A percentile compares a stretch with the other conserved stretches of the same genome.
phyloP scores from a whole-genome alignment of 2,329 filamentous ascomycete species.

The Ceratocystis lukuohia region DNA sequence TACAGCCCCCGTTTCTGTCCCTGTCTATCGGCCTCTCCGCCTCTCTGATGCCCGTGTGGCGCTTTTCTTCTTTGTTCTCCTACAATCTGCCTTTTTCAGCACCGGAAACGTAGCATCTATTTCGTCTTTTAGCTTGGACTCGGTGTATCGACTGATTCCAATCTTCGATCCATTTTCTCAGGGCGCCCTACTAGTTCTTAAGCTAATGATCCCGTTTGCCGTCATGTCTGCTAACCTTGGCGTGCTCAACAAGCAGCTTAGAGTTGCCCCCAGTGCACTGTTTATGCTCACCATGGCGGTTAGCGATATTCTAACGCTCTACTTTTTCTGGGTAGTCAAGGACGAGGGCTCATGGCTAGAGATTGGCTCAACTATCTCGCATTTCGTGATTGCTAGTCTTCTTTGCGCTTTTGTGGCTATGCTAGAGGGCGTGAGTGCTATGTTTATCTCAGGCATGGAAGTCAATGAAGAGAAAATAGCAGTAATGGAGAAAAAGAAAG shows the following conservation, averaged over 20 bases:
- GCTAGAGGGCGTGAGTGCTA: conserved; percentile 71
- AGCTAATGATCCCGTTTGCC: conserved; percentile 85
- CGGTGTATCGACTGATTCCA: conserved; percentile 73
- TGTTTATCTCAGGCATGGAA: conserved; percentile 69
- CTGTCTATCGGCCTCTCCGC: conserved; percentile 49
- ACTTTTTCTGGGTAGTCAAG: conserved; percentile 95
- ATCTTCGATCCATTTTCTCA: conserved; percentile 91
- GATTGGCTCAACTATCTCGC: conserved; percentile 91
- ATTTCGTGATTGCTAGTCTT: conserved; percentile 84
- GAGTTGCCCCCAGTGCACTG: conserved; percentile 72
- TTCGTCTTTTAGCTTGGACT: conserved; percentile 85
- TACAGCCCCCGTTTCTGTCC: not conserved
- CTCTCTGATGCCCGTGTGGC: conserved; percentile 78
- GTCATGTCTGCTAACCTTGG: conserved; percentile 89
- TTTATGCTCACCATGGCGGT: conserved; percentile 93
- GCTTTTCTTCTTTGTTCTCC: conserved; percentile 86
- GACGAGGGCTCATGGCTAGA: conserved; percentile 97
- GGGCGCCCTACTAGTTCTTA: conserved; percentile 71
- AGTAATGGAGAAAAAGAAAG: conserved; percentile 22
- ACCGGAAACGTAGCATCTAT: conserved; percentile 93
- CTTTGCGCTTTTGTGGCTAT: conserved; percentile 82
- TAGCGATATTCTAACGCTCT: conserved; percentile 79
- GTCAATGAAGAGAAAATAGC: conserved; percentile 31
- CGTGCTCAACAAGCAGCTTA: conserved; percentile 71
- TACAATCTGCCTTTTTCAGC: conserved; percentile 93